Conservation (phyloP, 1,284 basidiomycete genomes). For the Cystobasidiaceae sp. region DNA sequence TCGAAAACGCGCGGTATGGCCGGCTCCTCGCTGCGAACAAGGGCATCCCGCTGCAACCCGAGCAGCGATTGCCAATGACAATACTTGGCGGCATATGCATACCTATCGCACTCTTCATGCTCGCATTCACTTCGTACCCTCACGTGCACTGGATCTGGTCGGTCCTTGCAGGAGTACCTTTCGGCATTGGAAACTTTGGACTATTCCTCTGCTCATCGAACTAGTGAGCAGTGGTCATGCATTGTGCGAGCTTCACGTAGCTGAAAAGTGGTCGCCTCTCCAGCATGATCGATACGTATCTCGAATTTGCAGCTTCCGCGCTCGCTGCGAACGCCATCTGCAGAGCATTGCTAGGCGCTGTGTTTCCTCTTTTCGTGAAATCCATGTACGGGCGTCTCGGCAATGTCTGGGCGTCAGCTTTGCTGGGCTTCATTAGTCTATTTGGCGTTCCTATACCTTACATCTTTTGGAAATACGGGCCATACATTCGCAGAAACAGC, state of each 20-base stretch:
- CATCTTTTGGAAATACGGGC: conserved; percentile 25
- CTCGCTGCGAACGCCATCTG: conserved; percentile 59
- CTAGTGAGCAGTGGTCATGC: too few relatives aligned
- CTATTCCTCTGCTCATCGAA: conserved; percentile 50
- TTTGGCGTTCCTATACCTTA: conserved; percentile 15
- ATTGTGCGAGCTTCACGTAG: too few relatives aligned
- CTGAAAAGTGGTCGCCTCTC: too few relatives aligned
- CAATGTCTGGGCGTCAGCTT: conserved; percentile 6
- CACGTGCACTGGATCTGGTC: conserved; percentile 60
- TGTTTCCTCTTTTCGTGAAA: conserved; percentile 25
- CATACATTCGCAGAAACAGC: conserved; percentile 7
- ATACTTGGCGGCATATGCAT: conserved; percentile 56
- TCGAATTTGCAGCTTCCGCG: conserved; percentile 59
- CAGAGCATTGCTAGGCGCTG: conserved; percentile 14
- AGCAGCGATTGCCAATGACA: conserved; percentile 58
- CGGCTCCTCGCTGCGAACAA: conserved; percentile 52
- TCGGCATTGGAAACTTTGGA: conserved; percentile 46
- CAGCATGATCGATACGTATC: conserved; percentile 41
- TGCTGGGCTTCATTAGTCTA: conserved; percentile 8
- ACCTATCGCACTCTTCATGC: conserved; percentile 61
- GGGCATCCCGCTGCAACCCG: conserved; percentile 52
- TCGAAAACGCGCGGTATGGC: conserved; percentile 58
- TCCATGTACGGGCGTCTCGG: conserved; percentile 20
- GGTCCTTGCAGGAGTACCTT: conserved; percentile 58
- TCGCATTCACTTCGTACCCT: conserved; percentile 56